Base-by-base conservation (phyloP, 2,329 filamentous ascomycete genomes). In the Aspergillus pseudonomiae region DNA sequence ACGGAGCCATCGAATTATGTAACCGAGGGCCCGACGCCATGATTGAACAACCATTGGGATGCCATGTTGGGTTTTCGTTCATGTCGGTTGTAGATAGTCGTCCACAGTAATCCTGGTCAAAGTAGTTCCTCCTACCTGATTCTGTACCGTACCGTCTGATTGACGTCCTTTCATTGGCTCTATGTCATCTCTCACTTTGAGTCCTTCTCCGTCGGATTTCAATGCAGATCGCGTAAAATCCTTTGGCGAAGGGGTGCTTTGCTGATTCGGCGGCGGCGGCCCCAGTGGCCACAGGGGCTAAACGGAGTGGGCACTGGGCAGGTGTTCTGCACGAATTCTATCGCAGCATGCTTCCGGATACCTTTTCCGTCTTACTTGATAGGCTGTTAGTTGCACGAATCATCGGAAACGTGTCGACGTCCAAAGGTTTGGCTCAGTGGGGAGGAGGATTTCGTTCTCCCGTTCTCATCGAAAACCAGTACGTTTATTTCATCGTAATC, bases 311-410 rank as follows among this genome's bases (percentile, higher is more conserved):
- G 39, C 46, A 19, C n/a, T 21, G 36, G 34, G 41, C 46, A 26
- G 57, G 54, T 16, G 59, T 28, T 56, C 30, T 50, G 56, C 45
- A 57, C 63, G 64, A 65, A 65, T 68, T 65, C 59, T 9, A 65
- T 63, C 34, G 50, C 59, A 43, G 28, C 16, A 7, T 58, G 24
- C 9, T 1, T 0, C 41, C 63, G 67, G 65, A 65, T 61, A 60
- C 45, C 14, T n/a, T 61, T 56, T 60, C 65, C 67, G 60, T 6
- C 0, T 3, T 1, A 21, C n/a, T 59, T 63, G 60, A 65, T 63
- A 61, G 65, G 61, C 53, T 62, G n/a, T 39, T 30, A 24, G 7
- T 28, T 16, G 56, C 30, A 26, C n/a, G 21, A 48, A 21, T 28
- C 50, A 26, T 30, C 30, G 32, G 57, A 48, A 48, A 56, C 52